These are phyloP conservation scores for Fagus crenata DNA, from an alignment of 306 rosid species.

Conservation along the genomic window DNA sequence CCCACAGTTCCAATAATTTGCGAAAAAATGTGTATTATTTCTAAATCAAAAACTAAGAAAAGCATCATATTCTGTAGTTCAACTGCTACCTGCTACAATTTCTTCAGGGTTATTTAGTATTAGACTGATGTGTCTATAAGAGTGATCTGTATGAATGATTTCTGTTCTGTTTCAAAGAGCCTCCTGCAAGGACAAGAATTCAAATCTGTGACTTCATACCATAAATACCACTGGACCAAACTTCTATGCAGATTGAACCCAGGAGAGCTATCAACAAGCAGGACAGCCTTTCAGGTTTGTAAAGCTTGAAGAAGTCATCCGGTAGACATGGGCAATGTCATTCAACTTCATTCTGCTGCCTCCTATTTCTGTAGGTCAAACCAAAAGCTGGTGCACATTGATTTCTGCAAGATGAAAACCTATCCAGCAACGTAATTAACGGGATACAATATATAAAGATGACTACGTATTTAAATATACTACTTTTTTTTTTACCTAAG, in stretches of 20 bases:
- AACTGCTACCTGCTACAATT: neutral
- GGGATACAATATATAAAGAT: slow-evolving; percentile 1
- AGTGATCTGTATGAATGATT: slow-evolving; percentile 10
- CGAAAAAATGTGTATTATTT: neutral
- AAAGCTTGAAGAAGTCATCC: slow-evolving; percentile 12
- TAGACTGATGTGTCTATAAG: neutral
- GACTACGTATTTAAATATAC: slow-evolving; percentile 8
- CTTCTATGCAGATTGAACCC: slow-evolving; percentile 18
- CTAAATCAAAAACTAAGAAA: neutral
- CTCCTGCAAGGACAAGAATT: slow-evolving; percentile 12
- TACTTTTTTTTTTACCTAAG: no score
- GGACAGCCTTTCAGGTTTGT: slow-evolving; percentile 9
- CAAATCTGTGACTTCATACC: slow-evolving; percentile 22
- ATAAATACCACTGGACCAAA: slow-evolving; percentile 20
- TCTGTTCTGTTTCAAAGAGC: slow-evolving; percentile 16
- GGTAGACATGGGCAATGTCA: neutral
- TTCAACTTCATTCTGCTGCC: slow-evolving; percentile 13
- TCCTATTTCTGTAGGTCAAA: slow-evolving; percentile 21
- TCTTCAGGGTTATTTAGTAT: neutral
- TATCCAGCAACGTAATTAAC: slow-evolving; percentile 23
- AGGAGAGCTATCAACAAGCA: slow-evolving; percentile 15
- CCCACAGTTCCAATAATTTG: neutral
- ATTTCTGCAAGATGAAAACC: slow-evolving; percentile 38
- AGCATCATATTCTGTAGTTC: neutral
- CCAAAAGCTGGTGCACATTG: slow-evolving; percentile 14